Conservation (phyloP, 2,329 filamentous ascomycete genomes). For the Dactylellina cionopaga region DNA sequence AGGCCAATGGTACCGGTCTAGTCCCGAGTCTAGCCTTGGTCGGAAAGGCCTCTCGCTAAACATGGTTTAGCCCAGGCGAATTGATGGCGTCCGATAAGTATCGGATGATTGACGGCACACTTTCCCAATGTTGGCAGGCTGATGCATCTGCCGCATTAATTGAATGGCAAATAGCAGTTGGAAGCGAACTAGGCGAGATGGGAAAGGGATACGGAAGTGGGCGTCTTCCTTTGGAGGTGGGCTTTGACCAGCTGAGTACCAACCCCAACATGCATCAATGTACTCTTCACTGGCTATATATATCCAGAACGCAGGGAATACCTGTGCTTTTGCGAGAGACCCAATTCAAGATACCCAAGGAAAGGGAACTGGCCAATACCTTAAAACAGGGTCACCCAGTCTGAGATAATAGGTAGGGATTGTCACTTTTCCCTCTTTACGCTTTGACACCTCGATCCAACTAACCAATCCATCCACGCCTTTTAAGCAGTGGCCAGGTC, state of each 20-base stretch:
- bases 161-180: conserved; percentile 36
- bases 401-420: conserved; percentile 26
- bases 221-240: conserved; percentile 12
- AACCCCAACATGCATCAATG: background rate
- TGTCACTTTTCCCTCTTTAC: background rate
- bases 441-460: background rate
- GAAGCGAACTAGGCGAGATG: conserved; percentile 40
- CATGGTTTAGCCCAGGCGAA: conserved; percentile 41
- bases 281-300: conserved; percentile 37
- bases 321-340: conserved; percentile 22
- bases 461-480: too few species aligned
- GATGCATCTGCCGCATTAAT: conserved; percentile 46
- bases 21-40: too few species aligned
- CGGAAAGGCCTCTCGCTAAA: conserved; percentile 38
- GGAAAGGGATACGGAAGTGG: conserved; percentile 16
- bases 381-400: conserved; percentile 1
- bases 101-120: conserved; percentile 26
- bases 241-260: background rate
- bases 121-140: conserved; percentile 44
- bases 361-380: conserved; percentile 9
- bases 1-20: conserved; percentile 8
- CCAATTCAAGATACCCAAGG: conserved; percentile 29
- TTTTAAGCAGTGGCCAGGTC: background rate
- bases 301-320: conserved; percentile 36
- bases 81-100: conserved; percentile 30